Conservation (phyloP, 768 basidiomycete species). For the Tulasnella sp. region DNA sequence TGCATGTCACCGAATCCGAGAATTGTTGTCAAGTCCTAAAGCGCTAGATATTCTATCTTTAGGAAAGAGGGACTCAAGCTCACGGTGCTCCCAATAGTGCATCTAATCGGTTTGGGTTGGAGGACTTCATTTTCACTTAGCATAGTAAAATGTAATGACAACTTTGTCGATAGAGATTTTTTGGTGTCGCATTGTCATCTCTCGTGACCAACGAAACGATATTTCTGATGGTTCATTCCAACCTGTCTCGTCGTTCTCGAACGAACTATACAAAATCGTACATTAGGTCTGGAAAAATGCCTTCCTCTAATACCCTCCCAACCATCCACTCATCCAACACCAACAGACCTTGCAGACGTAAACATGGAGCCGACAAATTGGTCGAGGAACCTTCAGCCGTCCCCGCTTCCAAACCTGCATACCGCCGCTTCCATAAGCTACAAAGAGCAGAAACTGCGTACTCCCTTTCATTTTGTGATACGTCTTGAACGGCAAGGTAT, state of each 20-base stretch:
- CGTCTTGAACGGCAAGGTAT: neutral
- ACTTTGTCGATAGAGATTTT: neutral
- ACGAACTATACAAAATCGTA: neutral
- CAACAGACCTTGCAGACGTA: neutral
- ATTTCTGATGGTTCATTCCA: too few relatives aligned
- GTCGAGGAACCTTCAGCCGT: neutral
- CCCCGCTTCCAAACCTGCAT: neutral
- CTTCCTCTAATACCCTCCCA: neutral
- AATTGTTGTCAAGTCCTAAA: neutral
- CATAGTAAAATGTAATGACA: neutral
- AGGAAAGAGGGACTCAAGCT: neutral
- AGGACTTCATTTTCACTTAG: neutral
- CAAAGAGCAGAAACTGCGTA: neutral
- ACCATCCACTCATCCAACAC: neutral
- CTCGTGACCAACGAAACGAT: too few relatives aligned
- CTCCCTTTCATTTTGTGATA: neutral
- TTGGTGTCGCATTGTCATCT: too few relatives aligned
- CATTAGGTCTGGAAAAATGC: neutral
- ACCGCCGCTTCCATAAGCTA: neutral
- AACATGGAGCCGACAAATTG: neutral
- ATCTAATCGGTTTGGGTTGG: neutral
- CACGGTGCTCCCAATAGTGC: neutral
- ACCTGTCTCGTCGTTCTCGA: too few relatives aligned
- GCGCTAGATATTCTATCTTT: neutral
- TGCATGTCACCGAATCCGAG: neutral